Evolutionary conservation across 2,329 filamentous ascomycete genomes (phyloP).

Genomic region (Fusarium vanettenii): DNA sequence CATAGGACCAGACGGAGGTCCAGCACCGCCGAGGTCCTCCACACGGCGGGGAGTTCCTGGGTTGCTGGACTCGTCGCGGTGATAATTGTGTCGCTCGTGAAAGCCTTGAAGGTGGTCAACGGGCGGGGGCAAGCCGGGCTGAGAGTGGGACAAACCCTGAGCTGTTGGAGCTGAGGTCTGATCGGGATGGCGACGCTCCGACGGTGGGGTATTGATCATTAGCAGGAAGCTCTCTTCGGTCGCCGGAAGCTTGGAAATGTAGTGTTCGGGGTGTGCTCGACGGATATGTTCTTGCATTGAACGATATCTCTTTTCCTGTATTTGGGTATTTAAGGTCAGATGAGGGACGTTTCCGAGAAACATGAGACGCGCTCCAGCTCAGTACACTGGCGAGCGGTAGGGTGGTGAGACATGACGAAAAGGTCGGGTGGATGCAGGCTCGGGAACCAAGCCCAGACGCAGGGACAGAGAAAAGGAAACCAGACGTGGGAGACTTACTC

Average conservation of each 20-base stretch:
- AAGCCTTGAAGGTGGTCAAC: slow-evolving; percentile 44
- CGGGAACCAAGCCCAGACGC: slow-evolving; percentile 15
- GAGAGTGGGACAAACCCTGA: slow-evolving; percentile 46
- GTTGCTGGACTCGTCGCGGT: slow-evolving; percentile 73
- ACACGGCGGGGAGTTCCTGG: slow-evolving; percentile 75
- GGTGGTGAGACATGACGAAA: slow-evolving; percentile 43
- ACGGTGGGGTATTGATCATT: slow-evolving; percentile 93
- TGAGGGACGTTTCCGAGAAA: slow-evolving; percentile 26
- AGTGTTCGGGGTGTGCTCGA: slow-evolving; percentile 94
- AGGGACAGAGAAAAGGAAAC: slow-evolving; percentile 17
- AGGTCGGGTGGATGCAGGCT: slow-evolving; percentile 26
- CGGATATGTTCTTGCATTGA: slow-evolving; percentile 99
- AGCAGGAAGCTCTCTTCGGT: slow-evolving; percentile 97
- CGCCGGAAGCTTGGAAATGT: slow-evolving; percentile 96
- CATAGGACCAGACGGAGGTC: slow-evolving; percentile 49
- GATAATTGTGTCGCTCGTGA: slow-evolving; percentile 66
- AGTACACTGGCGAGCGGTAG: slow-evolving; percentile 24
- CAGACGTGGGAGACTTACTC: slow-evolving; percentile 75
- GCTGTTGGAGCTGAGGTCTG: slow-evolving; percentile 48
- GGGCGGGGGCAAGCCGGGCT: slow-evolving; percentile 23
- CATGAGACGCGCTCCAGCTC: slow-evolving; percentile 20
- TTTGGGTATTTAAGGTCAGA: slow-evolving; percentile 41
- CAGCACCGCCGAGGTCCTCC: slow-evolving; percentile 73
- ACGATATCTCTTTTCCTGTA: slow-evolving; percentile 92
- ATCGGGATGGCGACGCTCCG: slow-evolving; percentile 69